Percentiles rank a stretch among this genome's conserved stretches.
phyloP scores from a whole-genome alignment of 2,329 filamentous ascomycete genomes.

The Cryphonectria naterciae region DNA sequence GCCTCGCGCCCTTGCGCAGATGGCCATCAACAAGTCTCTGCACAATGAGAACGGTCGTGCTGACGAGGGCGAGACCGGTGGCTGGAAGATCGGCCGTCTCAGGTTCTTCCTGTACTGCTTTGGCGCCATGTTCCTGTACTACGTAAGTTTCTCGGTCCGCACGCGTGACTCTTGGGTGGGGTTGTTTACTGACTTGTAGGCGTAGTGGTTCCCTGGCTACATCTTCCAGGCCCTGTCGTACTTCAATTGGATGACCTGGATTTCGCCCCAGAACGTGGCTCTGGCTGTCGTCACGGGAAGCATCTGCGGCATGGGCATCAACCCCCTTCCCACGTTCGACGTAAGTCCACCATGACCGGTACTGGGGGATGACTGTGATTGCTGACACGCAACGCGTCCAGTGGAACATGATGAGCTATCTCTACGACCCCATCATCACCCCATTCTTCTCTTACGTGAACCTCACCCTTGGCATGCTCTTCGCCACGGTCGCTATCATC shows the following conservation, averaged over 20 bases:
- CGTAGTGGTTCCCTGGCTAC: slow-evolving; percentile 51
- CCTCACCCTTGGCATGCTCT: slow-evolving; percentile 60
- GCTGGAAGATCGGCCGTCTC: slow-evolving; percentile 48
- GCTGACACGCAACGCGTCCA: slow-evolving; percentile 2
- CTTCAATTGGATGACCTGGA: slow-evolving; percentile 61
- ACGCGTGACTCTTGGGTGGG: background rate
- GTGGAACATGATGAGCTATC: slow-evolving; percentile 25
- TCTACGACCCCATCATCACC: slow-evolving; percentile 42
- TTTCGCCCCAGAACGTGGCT: slow-evolving; percentile 46
- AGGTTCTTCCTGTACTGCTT: slow-evolving; percentile 51
- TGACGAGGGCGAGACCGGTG: slow-evolving; percentile 41
- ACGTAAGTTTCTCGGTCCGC: slow-evolving; percentile 29
- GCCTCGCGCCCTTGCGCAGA: slow-evolving; percentile 52
- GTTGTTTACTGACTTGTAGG: background rate
- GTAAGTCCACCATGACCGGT: slow-evolving; percentile 38
- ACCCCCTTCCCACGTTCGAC: slow-evolving; percentile 46
- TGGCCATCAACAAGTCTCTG: slow-evolving; percentile 52
- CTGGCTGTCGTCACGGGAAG: slow-evolving; percentile 40
- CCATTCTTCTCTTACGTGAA: slow-evolving; percentile 66
- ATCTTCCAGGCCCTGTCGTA: slow-evolving; percentile 50
- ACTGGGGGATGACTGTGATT: slow-evolving; percentile 21
- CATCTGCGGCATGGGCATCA: slow-evolving; percentile 41
- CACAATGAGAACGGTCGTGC: slow-evolving; percentile 46
- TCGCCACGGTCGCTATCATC: slow-evolving; percentile 58
- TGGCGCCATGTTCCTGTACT: slow-evolving; percentile 53